Conservation (phyloP, 2,329 filamentous ascomycete species). For the Ceratocystis variospora region DNA sequence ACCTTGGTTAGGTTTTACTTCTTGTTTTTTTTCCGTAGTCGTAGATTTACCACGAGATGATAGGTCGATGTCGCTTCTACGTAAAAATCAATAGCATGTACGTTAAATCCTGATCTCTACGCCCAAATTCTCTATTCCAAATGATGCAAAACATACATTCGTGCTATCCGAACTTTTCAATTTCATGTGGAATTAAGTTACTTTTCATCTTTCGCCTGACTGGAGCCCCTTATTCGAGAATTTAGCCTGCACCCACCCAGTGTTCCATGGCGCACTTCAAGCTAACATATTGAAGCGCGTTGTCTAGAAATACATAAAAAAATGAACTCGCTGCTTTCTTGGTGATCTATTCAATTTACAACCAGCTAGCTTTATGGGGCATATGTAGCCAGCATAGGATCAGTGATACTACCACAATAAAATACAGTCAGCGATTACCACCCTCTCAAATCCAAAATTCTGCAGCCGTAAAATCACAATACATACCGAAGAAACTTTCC, state of each 20-base stretch:
- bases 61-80: neutral
- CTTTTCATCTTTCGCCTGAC: slow-evolving; percentile 20
- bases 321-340: slow-evolving; percentile 20
- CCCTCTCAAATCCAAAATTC: too few species aligned
- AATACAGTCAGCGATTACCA: neutral
- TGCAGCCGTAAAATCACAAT: slow-evolving; percentile 19
- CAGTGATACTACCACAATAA: slow-evolving; percentile 13
- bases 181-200: slow-evolving; percentile 17
- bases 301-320: slow-evolving; percentile 19
- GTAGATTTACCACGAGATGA: neutral
- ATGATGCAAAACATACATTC: slow-evolving; percentile 18
- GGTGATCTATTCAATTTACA: neutral
- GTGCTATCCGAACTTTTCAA: slow-evolving; percentile 18
- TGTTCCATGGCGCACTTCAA: too few species aligned
- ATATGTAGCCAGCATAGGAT: slow-evolving; percentile 38
- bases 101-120: neutral
- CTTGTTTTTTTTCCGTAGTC: neutral
- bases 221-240: neutral
- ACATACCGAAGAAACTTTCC: slow-evolving; percentile 59
- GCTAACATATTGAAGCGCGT: neutral
- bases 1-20: neutral
- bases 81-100: slow-evolving; percentile 13
- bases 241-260: neutral
- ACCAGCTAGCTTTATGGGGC: neutral
- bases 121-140: neutral